These are phyloP conservation scores for Xerocomellus intermedius DNA, from an alignment of 768 basidiomycete species.

Conservation along the genomic window DNA sequence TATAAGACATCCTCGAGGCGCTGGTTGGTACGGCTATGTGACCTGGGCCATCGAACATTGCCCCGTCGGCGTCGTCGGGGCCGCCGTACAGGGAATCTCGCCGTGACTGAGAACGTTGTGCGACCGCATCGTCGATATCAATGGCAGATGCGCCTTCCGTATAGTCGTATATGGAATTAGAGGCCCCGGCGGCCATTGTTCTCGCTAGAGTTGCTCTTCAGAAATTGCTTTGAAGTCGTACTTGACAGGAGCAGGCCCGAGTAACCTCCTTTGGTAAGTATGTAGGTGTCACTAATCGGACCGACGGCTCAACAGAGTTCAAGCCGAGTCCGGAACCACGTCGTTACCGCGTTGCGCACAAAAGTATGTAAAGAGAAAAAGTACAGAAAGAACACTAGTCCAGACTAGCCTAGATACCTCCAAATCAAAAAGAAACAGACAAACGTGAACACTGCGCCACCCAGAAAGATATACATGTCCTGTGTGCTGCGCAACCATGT, in stretches of 20 bases:
- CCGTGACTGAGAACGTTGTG: constrained; percentile 49
- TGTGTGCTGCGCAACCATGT: constrained; percentile 62
- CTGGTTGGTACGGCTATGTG: constrained; percentile 72
- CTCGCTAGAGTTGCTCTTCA: neutral
- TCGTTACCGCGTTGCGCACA: neutral
- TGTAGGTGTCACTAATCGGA: constrained; percentile 2
- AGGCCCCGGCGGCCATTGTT: constrained; percentile 17
- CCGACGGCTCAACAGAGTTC: no score
- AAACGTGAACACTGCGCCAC: constrained; percentile 83
- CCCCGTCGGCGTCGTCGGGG: constrained; percentile 52
- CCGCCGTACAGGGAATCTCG: constrained; percentile 64
- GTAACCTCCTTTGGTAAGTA: constrained; percentile 16
- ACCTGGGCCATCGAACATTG: constrained; percentile 75
- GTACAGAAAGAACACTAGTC: neutral
- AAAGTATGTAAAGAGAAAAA: neutral
- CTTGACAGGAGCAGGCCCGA: no score
- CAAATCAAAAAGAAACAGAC: constrained; percentile 93
- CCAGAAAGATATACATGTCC: constrained; percentile 92
- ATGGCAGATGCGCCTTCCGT: constrained; percentile 81
- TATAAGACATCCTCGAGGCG: constrained; percentile 73
- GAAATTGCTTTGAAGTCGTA: neutral
- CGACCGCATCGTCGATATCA: constrained; percentile 67
- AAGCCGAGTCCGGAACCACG: constrained; percentile 1
- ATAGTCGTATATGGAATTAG: constrained; percentile 53
- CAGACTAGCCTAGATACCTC: constrained; percentile 71